Conservation (phyloP, 257 asterid species). For the Solanum infundibuliforme region DNA sequence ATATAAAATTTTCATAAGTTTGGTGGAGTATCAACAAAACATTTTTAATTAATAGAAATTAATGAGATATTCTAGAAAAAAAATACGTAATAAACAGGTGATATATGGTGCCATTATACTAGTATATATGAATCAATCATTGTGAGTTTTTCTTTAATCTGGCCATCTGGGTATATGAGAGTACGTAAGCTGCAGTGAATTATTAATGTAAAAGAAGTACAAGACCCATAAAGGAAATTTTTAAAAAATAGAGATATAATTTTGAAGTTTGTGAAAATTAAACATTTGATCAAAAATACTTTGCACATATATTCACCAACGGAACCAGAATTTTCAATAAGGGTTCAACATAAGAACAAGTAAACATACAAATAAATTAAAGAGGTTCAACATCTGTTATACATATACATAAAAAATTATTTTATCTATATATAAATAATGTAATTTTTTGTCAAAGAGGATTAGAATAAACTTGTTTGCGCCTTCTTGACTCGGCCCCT, state of each 20-base stretch:
- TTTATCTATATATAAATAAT: neutral
- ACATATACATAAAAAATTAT: neutral
- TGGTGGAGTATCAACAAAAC: neutral
- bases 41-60: neutral
- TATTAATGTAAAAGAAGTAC: neutral
- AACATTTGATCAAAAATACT: neutral
- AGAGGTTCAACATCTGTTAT: neutral
- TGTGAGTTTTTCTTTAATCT: neutral
- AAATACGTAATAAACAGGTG: neutral
- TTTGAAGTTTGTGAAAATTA: neutral
- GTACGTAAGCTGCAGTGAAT: neutral
- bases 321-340: neutral
- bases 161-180: neutral
- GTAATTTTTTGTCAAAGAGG: fast-evolving
- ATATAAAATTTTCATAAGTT: neutral
- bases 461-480: neutral
- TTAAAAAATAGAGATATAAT: neutral
- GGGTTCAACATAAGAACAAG: neutral
- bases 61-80: neutral
- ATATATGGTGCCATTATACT: neutral
- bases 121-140: neutral
- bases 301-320: neutral
- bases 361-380: too few relatives aligned
- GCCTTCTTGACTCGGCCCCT: too few relatives aligned
- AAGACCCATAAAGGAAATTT: neutral